Conservation (phyloP, 2,329 filamentous ascomycete species). For the Cladophialophora exuberans region DNA sequence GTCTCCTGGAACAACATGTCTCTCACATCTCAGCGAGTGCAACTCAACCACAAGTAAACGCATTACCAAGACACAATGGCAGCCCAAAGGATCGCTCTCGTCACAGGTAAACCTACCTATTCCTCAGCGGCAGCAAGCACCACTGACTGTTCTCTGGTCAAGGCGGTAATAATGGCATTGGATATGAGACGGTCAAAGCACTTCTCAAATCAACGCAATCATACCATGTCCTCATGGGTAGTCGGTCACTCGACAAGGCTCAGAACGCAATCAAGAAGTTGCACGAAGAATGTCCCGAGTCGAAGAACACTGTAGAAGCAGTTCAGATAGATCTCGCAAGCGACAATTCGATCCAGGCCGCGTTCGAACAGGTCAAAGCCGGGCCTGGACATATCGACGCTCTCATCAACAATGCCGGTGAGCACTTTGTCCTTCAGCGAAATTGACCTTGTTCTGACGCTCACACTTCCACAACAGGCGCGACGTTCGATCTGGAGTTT, state of each 20-base stretch:
- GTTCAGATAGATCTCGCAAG: conserved; percentile 40
- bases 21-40: too few species aligned
- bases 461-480: conserved; percentile 24
- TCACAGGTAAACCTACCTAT: conserved; percentile 25
- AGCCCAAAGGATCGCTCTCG: conserved; percentile 3
- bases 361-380: conserved; percentile 34
- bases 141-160: not conserved
- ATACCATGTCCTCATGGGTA: conserved; percentile 33
- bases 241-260: conserved; percentile 23
- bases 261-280: conserved; percentile 20
- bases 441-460: not conserved
- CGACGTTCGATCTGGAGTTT: conserved; percentile 38
- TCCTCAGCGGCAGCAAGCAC: not conserved
- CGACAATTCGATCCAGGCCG: conserved; percentile 36
- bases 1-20: too few species aligned
- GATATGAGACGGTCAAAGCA: conserved; percentile 33
- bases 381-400: conserved; percentile 38
- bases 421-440: not conserved
- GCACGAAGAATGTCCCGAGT: conserved; percentile 25
- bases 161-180: conserved; percentile 38
- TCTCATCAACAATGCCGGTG: conserved; percentile 41
- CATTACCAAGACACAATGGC: conserved; percentile 1
- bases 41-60: too few species aligned
- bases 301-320: conserved; percentile 33
- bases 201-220: conserved; percentile 27